Conservation (phyloP, 164 flowering plant genomes). For the Stephania yunnanensis region DNA sequence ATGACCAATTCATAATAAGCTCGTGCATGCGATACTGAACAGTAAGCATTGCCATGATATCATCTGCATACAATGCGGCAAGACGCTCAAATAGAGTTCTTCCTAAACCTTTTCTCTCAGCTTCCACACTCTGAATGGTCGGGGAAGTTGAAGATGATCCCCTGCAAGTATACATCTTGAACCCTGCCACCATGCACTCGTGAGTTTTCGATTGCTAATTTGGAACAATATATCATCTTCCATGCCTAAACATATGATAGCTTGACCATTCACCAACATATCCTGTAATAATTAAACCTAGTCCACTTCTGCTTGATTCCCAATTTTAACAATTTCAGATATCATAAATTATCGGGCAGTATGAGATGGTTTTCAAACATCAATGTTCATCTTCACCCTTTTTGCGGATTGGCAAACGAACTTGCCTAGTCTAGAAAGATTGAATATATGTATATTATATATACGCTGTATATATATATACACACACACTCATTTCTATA, state of each 20-base stretch:
- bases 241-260: neutral
- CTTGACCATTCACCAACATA: neutral
- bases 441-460: too few species aligned
- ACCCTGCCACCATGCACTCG: constrained; percentile 45
- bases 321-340: neutral
- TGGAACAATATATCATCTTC: neutral
- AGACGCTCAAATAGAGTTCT: constrained; percentile 97
- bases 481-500: too few species aligned
- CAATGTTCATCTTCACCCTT: too few species aligned
- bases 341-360: neutral
- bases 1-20: constrained; percentile 95
- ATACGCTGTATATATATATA: too few species aligned
- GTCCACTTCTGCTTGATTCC: neutral
- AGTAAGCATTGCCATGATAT: constrained; percentile 82
- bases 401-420: too few species aligned
- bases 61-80: constrained; percentile 75
- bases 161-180: constrained; percentile 94
- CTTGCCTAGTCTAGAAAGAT: too few species aligned
- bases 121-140: constrained; percentile 94
- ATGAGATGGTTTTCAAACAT: neutral
- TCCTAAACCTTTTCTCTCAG: constrained; percentile 94
- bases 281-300: neutral
- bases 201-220: neutral
- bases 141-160: constrained; percentile 99
- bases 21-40: constrained; percentile 99